Conservation (phyloP, 768 basidiomycete species). For the Fomitopsis serialis region DNA sequence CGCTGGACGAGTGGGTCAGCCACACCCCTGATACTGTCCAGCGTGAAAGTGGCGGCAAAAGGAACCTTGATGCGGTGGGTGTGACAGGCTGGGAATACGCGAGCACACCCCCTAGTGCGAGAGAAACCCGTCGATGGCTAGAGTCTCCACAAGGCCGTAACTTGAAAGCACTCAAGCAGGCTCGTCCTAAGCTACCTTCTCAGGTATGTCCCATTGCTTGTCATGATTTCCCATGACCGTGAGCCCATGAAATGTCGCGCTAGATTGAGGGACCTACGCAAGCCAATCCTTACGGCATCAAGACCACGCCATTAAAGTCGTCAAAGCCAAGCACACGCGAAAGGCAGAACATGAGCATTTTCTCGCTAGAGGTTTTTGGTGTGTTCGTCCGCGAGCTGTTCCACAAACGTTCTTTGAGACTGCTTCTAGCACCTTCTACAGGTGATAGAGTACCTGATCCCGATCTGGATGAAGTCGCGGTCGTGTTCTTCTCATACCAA, state of each 20-base stretch:
- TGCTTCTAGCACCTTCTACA: conserved; percentile 49
- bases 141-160: conserved; percentile 22
- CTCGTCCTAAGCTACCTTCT: conserved; percentile 32
- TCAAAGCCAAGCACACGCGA: conserved; percentile 42
- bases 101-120: conserved; percentile 56
- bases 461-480: conserved; percentile 56
- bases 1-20: conserved; percentile 56
- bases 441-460: conserved; percentile 60
- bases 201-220: conserved; percentile 39
- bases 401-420: not conserved
- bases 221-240: not conserved
- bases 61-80: conserved; percentile 20
- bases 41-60: not conserved
- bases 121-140: conserved; percentile 53
- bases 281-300: conserved; percentile 61
- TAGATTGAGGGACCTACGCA: conserved; percentile 78
- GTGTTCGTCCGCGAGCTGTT: conserved; percentile 16
- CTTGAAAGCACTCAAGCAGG: conserved; percentile 11
- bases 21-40: not conserved
- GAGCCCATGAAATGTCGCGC: not conserved
- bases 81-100: conserved; percentile 81
- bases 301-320: conserved; percentile 45
- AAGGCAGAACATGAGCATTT: conserved; percentile 68
- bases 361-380: conserved; percentile 88
- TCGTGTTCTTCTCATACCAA: conserved; percentile 73